phyloP scores from a whole-genome alignment of 176 grass and related monocot species.

The Cenchrus fungigraminus region DNA sequence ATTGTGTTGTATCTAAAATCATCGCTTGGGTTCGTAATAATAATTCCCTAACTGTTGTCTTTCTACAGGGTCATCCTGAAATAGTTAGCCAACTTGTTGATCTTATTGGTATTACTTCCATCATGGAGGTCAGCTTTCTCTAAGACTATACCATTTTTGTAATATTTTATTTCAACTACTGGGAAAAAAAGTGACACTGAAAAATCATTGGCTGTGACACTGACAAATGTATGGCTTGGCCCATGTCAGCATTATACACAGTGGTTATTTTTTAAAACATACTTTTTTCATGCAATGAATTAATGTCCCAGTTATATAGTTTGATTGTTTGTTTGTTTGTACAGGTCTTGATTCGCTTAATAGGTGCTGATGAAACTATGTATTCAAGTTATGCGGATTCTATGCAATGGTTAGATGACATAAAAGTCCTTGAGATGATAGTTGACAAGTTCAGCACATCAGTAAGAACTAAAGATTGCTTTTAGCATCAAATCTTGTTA shows the following conservation, averaged over 20 bases:
- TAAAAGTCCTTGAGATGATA: slow-evolving; percentile 97
- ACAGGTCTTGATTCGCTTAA: slow-evolving; percentile 87
- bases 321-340: slow-evolving; percentile 38
- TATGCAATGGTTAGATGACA: slow-evolving; percentile 92
- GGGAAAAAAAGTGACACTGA: neutral
- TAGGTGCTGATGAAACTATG: slow-evolving; percentile 91
- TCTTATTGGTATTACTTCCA: slow-evolving; percentile 96
- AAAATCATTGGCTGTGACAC: slow-evolving; percentile 10
- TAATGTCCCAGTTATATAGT: neutral
- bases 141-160: neutral
- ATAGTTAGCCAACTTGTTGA: slow-evolving; percentile 85
- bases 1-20: slow-evolving; percentile 22
- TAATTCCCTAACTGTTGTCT: slow-evolving; percentile 31
- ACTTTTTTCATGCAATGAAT: neutral
- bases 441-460: slow-evolving; percentile 94
- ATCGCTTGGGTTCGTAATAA: slow-evolving; percentile 17
- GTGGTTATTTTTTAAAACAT: neutral
- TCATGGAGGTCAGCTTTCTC: slow-evolving; percentile 85
- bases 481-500: slow-evolving; percentile 39
- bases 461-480: slow-evolving; percentile 61
- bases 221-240: neutral
- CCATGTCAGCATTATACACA: neutral
- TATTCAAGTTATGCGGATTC: slow-evolving; percentile 77
- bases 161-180: neutral
- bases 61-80: slow-evolving; percentile 77